Conservation (phyloP, 441 rosid genomes). For the Arabidopsis lyrata region DNA sequence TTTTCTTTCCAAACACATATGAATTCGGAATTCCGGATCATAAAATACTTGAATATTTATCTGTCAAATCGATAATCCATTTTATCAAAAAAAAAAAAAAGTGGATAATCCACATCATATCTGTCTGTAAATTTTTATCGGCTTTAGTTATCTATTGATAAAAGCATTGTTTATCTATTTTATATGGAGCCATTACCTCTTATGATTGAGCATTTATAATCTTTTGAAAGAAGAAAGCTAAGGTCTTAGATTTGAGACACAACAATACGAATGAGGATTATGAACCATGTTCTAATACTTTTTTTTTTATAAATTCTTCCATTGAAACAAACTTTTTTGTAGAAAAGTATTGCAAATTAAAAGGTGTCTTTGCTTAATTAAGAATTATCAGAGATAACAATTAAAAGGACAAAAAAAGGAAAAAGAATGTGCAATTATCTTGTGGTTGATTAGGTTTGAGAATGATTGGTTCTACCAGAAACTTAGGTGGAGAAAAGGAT, state of each 20-base stretch:
- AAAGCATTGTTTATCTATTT: background rate
- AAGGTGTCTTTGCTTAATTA: background rate
- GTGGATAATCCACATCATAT: background rate
- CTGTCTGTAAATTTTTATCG: background rate
- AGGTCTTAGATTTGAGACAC: too few species aligned
- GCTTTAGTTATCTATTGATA: background rate
- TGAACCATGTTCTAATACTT: background rate
- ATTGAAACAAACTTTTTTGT: background rate
- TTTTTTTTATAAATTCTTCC: too few species aligned
- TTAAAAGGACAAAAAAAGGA: background rate
- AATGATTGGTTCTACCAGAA: constrained; percentile 35
- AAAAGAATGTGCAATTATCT: background rate
- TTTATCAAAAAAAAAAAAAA: too few species aligned
- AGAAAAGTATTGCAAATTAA: background rate
- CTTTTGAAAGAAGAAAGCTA: too few species aligned
- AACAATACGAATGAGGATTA: background rate
- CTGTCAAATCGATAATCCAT: too few species aligned
- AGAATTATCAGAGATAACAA: background rate
- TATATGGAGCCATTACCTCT: too few species aligned
- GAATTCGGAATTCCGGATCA: too few species aligned
- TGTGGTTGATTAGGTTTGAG: constrained; percentile 20
- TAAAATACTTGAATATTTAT: too few species aligned
- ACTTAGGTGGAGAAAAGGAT: constrained; percentile 11
- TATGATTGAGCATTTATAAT: too few species aligned
- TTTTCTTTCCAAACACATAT: too few species aligned